Evolutionary conservation across 805 yeast species (phyloP).

Genomic region (Teunomyces aglyptinius): DNA sequence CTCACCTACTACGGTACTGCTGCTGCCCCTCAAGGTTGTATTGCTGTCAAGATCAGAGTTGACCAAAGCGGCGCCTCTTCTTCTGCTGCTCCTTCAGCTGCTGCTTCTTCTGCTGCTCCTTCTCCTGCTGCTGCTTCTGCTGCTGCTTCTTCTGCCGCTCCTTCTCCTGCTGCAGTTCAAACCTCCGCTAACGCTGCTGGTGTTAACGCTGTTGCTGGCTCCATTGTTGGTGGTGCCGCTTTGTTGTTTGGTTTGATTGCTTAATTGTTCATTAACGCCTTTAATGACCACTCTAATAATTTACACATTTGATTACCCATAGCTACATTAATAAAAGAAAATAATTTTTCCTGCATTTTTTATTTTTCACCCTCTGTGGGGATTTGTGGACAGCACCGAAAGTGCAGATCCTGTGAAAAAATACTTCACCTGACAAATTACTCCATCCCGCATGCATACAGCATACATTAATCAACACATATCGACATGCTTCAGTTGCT

Average conservation of each 20-base stretch:
- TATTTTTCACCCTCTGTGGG: too few relatives aligned
- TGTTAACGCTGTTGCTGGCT: slow-evolving; percentile 7
- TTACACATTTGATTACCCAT: neutral
- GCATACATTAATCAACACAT: too few relatives aligned
- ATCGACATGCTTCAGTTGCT: too few relatives aligned
- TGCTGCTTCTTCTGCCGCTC: slow-evolving; percentile 1
- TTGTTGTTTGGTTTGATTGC: neutral
- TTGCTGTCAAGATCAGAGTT: slow-evolving; percentile 13
- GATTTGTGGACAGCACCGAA: too few relatives aligned
- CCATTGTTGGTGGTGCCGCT: slow-evolving; percentile 2
- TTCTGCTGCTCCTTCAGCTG: too few relatives aligned
- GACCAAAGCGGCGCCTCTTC: slow-evolving; percentile 1
- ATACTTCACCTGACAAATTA: too few relatives aligned
- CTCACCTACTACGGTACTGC: slow-evolving; percentile 22
- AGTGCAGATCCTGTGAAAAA: too few relatives aligned
- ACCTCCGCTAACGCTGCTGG: slow-evolving; percentile 9
- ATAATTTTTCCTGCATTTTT: too few relatives aligned
- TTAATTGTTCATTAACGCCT: neutral
- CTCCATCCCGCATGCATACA: too few relatives aligned
- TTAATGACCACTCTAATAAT: neutral
- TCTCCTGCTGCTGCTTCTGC: slow-evolving; percentile 2
- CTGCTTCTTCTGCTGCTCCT: neutral
- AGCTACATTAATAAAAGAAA: neutral
- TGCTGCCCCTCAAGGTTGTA: slow-evolving; percentile 23
- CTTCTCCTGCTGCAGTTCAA: slow-evolving; percentile 9